Evolutionary conservation across 345 rosid species (phyloP).

Genomic region (Carallia brachiata): DNA sequence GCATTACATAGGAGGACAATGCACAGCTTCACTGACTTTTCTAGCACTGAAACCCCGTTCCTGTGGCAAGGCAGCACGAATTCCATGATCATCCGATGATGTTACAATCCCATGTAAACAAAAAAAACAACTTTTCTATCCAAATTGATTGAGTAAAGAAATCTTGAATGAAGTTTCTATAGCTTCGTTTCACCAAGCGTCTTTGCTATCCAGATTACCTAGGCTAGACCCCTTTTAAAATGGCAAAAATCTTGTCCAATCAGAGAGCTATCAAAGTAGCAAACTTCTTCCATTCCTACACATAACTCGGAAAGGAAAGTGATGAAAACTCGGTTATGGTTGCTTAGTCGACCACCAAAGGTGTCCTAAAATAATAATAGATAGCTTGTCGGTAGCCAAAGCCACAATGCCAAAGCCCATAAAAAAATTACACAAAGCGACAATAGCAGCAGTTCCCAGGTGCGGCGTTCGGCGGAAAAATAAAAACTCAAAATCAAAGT

Average conservation of each 20-base stretch:
- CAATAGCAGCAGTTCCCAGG: conserved; percentile 60
- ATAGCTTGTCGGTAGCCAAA: conserved; percentile 27
- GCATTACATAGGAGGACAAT: background rate
- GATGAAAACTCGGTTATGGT: too few relatives aligned
- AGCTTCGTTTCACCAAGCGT: too few relatives aligned
- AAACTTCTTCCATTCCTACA: background rate
- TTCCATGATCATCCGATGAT: conserved; percentile 1
- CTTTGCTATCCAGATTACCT: too few relatives aligned
- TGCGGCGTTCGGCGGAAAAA: conserved; percentile 77
- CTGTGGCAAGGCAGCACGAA: background rate
- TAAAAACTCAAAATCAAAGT: conserved; percentile 12
- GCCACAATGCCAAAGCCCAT: conserved; percentile 26
- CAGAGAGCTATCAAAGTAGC: background rate
- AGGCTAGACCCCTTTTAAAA: background rate
- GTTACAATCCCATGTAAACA: background rate
- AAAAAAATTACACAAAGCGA: conserved; percentile 36
- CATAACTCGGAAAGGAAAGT: background rate
- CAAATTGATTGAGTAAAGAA: background rate
- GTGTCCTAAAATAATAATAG: background rate
- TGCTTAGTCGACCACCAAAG: background rate
- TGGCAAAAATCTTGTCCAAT: too few relatives aligned
- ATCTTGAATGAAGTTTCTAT: background rate
- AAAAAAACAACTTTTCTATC: background rate
- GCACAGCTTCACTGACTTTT: background rate
- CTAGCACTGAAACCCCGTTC: background rate